phyloP scores from a whole-genome alignment of 345 rosid genomes.

The Rhodamnia rubescens region DNA sequence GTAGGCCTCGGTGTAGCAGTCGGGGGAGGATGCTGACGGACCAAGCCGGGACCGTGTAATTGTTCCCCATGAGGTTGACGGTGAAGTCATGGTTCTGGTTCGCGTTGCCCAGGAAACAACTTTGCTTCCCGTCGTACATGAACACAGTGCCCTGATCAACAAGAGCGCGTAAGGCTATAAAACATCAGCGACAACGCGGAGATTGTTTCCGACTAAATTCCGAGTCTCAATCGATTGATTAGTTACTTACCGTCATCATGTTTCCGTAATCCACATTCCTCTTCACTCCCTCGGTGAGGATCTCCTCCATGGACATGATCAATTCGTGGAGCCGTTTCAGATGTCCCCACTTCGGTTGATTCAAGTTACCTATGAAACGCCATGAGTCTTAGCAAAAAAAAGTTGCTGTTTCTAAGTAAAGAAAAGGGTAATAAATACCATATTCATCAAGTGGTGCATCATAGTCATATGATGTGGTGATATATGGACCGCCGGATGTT shows the following conservation, averaged over 20 bases:
- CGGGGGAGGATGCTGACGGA: conserved; percentile 22
- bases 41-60: conserved; percentile 17
- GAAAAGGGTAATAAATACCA: not conserved
- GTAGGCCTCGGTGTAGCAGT: conserved; percentile 26
- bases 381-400: not conserved
- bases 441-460: conserved; percentile 2
- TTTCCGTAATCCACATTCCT: conserved; percentile 2
- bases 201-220: not conserved
- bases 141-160: conserved; percentile 13
- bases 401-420: not conserved
- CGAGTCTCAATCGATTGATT: not conserved
- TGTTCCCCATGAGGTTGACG: conserved; percentile 5
- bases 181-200: not conserved
- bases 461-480: conserved; percentile 2
- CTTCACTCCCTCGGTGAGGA: conserved; percentile 36
- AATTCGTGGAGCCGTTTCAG: conserved; percentile 50
- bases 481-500: conserved; percentile 4
- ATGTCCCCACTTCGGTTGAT: conserved; percentile 75
- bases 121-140: conserved; percentile 11
- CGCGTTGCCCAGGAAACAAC: conserved; percentile 17
- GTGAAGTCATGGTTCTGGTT: not conserved
- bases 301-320: conserved; percentile 40
- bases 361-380: not conserved
- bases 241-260: conserved; percentile 1
- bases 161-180: not conserved